Evolutionary conservation across 345 rosid genomes (phyloP), one percentile per base, ranked within the genome.

Genomic region (Eucalyptus tenuipes): DNA sequence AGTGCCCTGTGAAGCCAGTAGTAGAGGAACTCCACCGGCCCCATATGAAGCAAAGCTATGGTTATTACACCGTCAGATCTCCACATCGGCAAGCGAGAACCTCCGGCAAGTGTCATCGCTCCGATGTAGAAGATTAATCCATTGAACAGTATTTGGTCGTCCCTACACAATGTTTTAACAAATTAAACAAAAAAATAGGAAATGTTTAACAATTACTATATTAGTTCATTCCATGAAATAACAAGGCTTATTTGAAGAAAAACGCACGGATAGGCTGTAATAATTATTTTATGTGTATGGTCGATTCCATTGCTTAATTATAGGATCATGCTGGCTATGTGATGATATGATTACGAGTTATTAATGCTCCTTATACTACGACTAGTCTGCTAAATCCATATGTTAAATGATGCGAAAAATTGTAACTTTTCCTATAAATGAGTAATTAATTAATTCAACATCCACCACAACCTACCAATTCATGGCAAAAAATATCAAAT

Each of bases 1-100:
- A 97, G 91, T n/a, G 95, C 97, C 85, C 94, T 89, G 87, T 97
- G 99, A 40, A 96, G 89, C 99, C 99, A 97, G 68, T 95, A 97
- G 90, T 96, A 96, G 4, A 96, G 91, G 84, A 97, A 95, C 93
- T 97, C 99, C 24, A 97, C 96, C 0, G 96, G 98, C 9, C 98
- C 98, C 2, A 93, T 89, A 53, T 97, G 98, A 31, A 97, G 91
- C 24, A 96, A 49, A 7, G 82, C 57, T 8, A 90, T 89, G 33
- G 95, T 37, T 47, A 96, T 71, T 15, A 93, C 87, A 25, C 97
- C 97, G 55, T 95, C 96, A 16, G 86, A 52, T 85, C 96, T 94
- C 98, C 99, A 96, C 42, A 91, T 2, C 1, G 97, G 97, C 37
- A 96, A n/a, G 49, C 91, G 88, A 31, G 91, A 81, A 5, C 88